Conservation (phyloP, 2,329 filamentous ascomycete genomes). For the Fusarium vanettenii region DNA sequence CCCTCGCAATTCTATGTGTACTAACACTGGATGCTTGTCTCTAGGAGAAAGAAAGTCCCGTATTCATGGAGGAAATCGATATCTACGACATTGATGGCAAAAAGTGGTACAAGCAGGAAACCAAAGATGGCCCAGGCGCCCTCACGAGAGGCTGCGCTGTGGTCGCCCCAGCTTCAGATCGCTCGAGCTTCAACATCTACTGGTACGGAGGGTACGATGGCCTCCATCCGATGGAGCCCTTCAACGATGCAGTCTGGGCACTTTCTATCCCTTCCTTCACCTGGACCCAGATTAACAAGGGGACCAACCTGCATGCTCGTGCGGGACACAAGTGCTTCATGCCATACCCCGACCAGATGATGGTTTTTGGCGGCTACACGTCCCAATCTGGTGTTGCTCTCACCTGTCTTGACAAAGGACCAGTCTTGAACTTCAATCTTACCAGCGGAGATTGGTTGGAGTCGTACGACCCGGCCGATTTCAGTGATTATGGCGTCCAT, state of each 20-base stretch:
- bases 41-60: conserved; percentile 72
- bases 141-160: conserved; percentile 78
- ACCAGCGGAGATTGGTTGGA: conserved; percentile 76
- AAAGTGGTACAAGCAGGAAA: conserved; percentile 77
- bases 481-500: conserved; percentile 77
- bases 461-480: conserved; percentile 73
- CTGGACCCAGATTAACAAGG: conserved; percentile 70
- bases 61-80: conserved; percentile 78
- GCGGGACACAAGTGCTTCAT: conserved; percentile 81
- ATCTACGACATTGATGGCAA: conserved; percentile 79
- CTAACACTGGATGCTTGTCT: background rate
- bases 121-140: conserved; percentile 68
- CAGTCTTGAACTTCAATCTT: conserved; percentile 78
- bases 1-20: no score
- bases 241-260: conserved; percentile 80
- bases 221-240: conserved; percentile 51
- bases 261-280: conserved; percentile 83
- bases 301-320: conserved; percentile 66
- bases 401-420: conserved; percentile 62
- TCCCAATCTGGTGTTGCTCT: conserved; percentile 41
- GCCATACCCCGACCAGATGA: conserved; percentile 83
- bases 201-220: conserved; percentile 83
- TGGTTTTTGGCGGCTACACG: conserved; percentile 77
- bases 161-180: conserved; percentile 76
- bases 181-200: conserved; percentile 84